A percentile compares a stretch with the other conserved stretches of the same genome.
These are phyloP conservation scores for Leavenworthia alabamica DNA, from an alignment of 345 rosid species.

Conservation along the genomic window DNA sequence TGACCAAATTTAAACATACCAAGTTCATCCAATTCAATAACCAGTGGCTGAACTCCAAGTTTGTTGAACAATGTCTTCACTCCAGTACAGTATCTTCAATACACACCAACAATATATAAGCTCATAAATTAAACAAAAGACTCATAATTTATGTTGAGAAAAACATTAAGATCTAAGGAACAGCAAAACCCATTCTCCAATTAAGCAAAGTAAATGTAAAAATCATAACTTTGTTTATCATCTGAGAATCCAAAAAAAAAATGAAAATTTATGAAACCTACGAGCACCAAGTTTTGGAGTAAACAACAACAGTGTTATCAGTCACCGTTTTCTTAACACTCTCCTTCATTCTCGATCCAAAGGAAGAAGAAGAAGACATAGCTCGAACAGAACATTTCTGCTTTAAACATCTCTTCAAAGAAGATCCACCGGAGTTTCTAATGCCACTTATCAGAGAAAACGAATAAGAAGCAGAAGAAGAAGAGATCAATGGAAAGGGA, in stretches of 20 bases:
- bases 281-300: conserved; percentile 98
- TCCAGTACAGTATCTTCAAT: conserved; percentile 69
- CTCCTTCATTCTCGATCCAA: conserved; percentile 80
- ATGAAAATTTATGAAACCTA: conserved; percentile 37
- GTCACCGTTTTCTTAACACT: conserved; percentile 56
- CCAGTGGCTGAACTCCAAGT: conserved; percentile 68
- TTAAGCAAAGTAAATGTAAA: not conserved
- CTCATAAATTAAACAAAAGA: not conserved
- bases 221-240: not conserved
- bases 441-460: not conserved
- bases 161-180: not conserved
- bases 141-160: not conserved
- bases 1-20: conserved; percentile 56
- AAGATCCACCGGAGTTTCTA: conserved; percentile 5
- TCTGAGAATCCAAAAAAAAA: not conserved
- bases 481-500: conserved; percentile 31
- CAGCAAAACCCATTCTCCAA: not conserved
- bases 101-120: not conserved
- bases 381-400: conserved; percentile 42
- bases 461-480: conserved; percentile 15
- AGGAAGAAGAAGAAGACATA: conserved; percentile 48
- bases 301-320: conserved; percentile 79
- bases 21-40: conserved; percentile 82
- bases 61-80: conserved; percentile 81
- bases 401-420: conserved; percentile 26